phyloP scores from a whole-genome alignment of 108 stramenopile species.

The Phaeodactylum tricornutum region DNA sequence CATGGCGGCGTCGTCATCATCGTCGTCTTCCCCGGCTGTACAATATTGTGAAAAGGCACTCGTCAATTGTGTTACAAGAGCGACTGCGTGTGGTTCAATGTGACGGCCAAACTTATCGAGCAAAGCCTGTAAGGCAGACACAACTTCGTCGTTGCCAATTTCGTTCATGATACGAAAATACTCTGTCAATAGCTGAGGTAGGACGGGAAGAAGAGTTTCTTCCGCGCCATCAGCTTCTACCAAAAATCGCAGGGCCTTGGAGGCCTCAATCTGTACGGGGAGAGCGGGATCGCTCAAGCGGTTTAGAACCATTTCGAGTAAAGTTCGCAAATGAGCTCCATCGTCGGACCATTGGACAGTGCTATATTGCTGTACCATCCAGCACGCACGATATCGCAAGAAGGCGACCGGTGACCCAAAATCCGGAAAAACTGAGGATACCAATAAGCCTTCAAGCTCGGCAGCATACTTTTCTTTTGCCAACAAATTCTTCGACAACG shows the following conservation, averaged over 20 bases:
- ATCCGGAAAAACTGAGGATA: conserved; percentile 88
- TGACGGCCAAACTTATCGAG: conserved; percentile 91
- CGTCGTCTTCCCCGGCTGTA: conserved; percentile 87
- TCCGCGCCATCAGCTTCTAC: conserved; percentile 87
- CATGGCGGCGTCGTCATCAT: conserved; percentile 95
- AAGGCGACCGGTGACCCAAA: conserved; percentile 87
- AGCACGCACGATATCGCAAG: conserved; percentile 88
- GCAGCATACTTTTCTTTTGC: conserved; percentile 71
- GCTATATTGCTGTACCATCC: conserved; percentile 89
- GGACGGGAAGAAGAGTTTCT: conserved; percentile 76
- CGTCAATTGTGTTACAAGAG: conserved; percentile 84
- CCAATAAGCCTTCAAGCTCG: conserved; percentile 79
- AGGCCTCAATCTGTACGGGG: conserved; percentile 96
- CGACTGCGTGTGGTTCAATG: conserved; percentile 89
- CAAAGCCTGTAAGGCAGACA: conserved; percentile 86
- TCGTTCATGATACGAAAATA: conserved; percentile 98
- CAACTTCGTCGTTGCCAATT: conserved; percentile 94
- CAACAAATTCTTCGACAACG: conserved; percentile 63
- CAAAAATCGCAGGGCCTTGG: conserved; percentile 84
- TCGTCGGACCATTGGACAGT: conserved; percentile 66
- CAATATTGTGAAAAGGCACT: conserved; percentile 83
- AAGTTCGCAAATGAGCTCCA: conserved; percentile 53
- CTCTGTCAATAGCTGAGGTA: conserved; percentile 88
- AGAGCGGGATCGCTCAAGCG: conserved; percentile 87
- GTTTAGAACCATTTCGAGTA: conserved; percentile 64